Evolutionary conservation across 306 rosid genomes (phyloP).

Genomic region (Carpinus viminea): DNA sequence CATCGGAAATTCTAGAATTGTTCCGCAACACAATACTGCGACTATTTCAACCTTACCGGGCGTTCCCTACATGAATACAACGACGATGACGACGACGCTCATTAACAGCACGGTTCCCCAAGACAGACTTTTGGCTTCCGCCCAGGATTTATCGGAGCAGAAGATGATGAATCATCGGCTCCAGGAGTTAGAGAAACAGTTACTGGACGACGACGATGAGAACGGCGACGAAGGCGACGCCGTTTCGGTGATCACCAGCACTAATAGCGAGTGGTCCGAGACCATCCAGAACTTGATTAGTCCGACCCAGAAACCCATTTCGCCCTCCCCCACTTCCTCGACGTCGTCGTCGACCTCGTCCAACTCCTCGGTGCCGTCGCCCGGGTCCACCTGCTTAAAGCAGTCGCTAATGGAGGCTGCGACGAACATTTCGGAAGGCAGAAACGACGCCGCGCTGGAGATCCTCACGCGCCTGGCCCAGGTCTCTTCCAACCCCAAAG

Average conservation of each 20-base stretch:
- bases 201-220: conserved; percentile 73
- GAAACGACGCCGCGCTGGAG: conserved; percentile 52
- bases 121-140: conserved; percentile 26
- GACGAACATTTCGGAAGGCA: conserved; percentile 74
- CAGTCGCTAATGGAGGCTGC: conserved; percentile 77
- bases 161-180: conserved; percentile 56
- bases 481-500: conserved; percentile 20
- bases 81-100: neutral
- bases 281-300: conserved; percentile 70
- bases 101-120: conserved; percentile 13
- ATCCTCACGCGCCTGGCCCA: conserved; percentile 54
- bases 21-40: neutral
- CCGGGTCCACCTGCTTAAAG: conserved; percentile 47
- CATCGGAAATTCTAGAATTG: neutral
- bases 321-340: conserved; percentile 75
- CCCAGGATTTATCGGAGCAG: conserved; percentile 42
- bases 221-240: conserved; percentile 53
- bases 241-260: conserved; percentile 56
- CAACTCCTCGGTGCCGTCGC: conserved; percentile 63
- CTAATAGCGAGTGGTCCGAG: conserved; percentile 70
- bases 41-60: neutral
- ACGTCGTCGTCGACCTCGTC: conserved; percentile 57
- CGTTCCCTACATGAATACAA: neutral
- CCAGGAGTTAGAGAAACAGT: conserved; percentile 79
- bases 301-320: conserved; percentile 51